Conservation (phyloP, 169 alveolate genomes). For the Cryptosporidium meleagridis region DNA sequence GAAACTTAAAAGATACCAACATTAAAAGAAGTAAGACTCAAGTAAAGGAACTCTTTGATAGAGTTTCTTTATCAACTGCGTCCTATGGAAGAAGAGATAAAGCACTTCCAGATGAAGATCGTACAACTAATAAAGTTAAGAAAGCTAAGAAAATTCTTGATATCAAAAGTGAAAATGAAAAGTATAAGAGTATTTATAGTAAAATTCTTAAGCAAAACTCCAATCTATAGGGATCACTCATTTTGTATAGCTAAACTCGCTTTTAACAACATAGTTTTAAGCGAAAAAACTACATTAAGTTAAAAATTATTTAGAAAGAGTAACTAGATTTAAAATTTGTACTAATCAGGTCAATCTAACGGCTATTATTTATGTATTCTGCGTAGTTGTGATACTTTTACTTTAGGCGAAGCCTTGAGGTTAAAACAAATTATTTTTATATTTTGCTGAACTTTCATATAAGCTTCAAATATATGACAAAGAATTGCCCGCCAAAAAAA, state of each 20-base stretch:
- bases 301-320: background rate
- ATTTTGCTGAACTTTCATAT: background rate
- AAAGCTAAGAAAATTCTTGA: slow-evolving; percentile 11
- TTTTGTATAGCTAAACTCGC: background rate
- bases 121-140: slow-evolving; percentile 5
- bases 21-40: slow-evolving; percentile 33
- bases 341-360: background rate
- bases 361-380: background rate
- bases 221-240: background rate
- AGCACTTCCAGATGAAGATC: slow-evolving; percentile 33
- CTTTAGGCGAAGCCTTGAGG: too few relatives aligned
- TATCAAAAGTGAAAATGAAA: slow-evolving; percentile 29
- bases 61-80: slow-evolving; percentile 72
- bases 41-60: slow-evolving; percentile 18
- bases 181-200: slow-evolving; percentile 40
- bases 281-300: background rate
- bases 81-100: slow-evolving; percentile 73
- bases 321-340: too few relatives aligned
- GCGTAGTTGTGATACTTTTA: too few relatives aligned
- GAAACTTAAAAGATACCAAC: slow-evolving; percentile 24
- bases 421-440: too few relatives aligned
- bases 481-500: background rate
- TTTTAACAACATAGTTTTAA: background rate
- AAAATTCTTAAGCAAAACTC: background rate
- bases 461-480: background rate